Percentiles rank a stretch among this genome's conserved stretches.
Evolutionary conservation across 768 basidiomycete genomes (phyloP).

Genomic region (Collybia sp.): DNA sequence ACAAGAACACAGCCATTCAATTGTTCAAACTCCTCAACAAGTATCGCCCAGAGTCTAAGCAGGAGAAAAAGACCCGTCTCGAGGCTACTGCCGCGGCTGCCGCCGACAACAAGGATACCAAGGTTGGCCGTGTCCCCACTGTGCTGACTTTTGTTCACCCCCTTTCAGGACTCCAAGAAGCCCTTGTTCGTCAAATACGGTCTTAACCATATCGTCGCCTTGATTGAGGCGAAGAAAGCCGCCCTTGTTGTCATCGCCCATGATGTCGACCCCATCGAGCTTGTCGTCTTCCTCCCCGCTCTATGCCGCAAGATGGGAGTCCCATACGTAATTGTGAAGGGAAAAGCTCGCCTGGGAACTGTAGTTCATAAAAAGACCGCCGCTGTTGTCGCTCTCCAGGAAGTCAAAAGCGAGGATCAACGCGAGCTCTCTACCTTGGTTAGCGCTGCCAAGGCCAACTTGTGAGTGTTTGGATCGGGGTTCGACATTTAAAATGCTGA

Average conservation of each 20-base stretch:
- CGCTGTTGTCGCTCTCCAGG: constrained; percentile 85
- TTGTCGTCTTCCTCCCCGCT: constrained; percentile 97
- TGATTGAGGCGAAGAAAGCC: constrained; percentile 97
- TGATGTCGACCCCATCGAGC: constrained; percentile 98
- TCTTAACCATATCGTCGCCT: constrained; percentile 93
- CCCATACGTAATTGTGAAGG: constrained; percentile 97
- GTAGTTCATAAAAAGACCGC: constrained; percentile 99
- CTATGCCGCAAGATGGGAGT: constrained; percentile 99
- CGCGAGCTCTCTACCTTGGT: constrained; percentile 91
- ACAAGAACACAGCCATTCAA: constrained; percentile 99
- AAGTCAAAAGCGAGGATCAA: constrained; percentile 92
- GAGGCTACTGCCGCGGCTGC: constrained; percentile 69
- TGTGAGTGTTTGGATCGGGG: constrained; percentile 47
- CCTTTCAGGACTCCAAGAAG: constrained; percentile 77
- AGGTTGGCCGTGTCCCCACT: constrained; percentile 28
- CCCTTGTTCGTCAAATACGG: constrained; percentile 95
- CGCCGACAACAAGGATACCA: constrained; percentile 67
- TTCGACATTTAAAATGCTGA: too few relatives aligned
- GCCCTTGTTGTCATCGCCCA: constrained; percentile 93
- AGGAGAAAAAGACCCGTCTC: constrained; percentile 96
- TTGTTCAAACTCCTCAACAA: constrained; percentile 98
- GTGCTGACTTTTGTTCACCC: not conserved
- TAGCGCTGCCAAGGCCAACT: constrained; percentile 95
- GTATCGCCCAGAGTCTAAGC: constrained; percentile 91
- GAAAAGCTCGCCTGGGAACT: constrained; percentile 96